Percentiles rank a stretch among this genome's conserved stretches.
Evolutionary conservation across 345 rosid species (phyloP).

Genomic region (Carallia brachiata): DNA sequence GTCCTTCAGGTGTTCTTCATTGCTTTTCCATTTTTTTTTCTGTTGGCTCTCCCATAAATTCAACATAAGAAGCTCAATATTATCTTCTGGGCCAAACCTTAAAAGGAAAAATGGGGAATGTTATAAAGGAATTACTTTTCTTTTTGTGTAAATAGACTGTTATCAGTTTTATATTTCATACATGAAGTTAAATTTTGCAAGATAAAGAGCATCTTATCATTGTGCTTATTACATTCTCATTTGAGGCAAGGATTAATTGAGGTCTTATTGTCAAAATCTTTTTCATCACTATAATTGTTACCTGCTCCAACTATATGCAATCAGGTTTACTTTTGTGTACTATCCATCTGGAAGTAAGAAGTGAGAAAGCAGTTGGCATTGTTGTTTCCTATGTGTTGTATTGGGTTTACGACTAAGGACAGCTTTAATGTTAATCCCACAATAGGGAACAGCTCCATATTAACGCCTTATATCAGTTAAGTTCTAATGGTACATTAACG

Average conservation of each 20-base stretch:
- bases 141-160: background rate
- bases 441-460: background rate
- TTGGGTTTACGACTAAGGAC: background rate
- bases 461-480: too few relatives aligned
- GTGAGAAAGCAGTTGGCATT: background rate
- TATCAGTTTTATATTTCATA: background rate
- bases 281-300: background rate
- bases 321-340: background rate
- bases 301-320: background rate
- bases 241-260: too few relatives aligned
- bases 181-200: background rate
- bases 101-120: background rate
- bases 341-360: background rate
- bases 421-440: background rate
- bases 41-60: background rate
- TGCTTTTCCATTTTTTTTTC: conserved; percentile 2
- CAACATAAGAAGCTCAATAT: background rate
- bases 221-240: too few relatives aligned
- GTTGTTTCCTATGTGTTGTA: background rate
- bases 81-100: background rate
- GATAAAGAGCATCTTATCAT: too few relatives aligned
- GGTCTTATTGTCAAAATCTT: too few relatives aligned
- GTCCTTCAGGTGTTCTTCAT: conserved; percentile 68
- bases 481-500: too few relatives aligned
- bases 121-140: background rate